These are phyloP conservation scores for Candida railenensis DNA, from an alignment of 805 yeast species.

Conservation along the genomic window DNA sequence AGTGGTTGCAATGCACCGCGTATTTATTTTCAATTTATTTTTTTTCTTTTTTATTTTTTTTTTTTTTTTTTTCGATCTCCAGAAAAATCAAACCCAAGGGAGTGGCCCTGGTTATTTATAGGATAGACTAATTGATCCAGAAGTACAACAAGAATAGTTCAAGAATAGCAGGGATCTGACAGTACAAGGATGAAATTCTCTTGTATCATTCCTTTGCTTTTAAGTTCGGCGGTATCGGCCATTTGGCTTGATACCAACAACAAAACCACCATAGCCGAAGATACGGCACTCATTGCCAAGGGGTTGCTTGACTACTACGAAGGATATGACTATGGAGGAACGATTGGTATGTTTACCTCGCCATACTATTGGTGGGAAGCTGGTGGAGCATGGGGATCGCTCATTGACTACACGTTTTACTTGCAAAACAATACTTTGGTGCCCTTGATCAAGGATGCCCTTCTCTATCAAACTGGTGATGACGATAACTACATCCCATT, in stretches of 20 bases:
- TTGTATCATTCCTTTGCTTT: neutral
- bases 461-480: constrained; percentile 65
- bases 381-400: constrained; percentile 90
- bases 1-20: neutral
- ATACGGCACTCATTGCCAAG: constrained; percentile 56
- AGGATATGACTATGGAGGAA: constrained; percentile 66
- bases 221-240: constrained; percentile 12
- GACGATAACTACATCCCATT: constrained; percentile 79
- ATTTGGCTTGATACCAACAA: constrained; percentile 38
- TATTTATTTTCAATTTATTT: neutral
- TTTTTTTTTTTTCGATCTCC: neutral
- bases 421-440: constrained; percentile 71
- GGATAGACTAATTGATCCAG: no score
- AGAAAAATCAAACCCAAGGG: no score
- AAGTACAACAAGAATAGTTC: no score
- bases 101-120: no score
- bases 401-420: constrained; percentile 74
- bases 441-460: constrained; percentile 54
- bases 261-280: constrained; percentile 48
- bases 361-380: constrained; percentile 99
- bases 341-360: constrained; percentile 79
- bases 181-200: neutral
- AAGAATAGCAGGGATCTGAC: no score
- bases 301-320: constrained; percentile 85
- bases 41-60: neutral